phyloP scores from a whole-genome alignment of 768 basidiomycete species.

The Suillus variegatus region DNA sequence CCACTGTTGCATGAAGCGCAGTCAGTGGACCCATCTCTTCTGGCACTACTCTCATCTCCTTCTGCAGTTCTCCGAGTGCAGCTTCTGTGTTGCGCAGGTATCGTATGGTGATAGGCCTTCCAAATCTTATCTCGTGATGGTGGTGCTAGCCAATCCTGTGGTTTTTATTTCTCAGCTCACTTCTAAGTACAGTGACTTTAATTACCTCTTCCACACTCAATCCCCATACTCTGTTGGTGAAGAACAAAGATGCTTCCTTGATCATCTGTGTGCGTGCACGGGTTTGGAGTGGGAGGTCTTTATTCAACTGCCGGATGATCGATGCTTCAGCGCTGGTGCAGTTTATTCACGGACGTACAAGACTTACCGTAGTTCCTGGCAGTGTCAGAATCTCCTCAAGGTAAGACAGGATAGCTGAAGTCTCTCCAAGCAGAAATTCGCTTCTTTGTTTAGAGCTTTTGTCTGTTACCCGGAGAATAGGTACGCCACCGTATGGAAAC shows the following conservation, averaged over 20 bases:
- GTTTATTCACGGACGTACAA: not conserved
- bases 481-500: constrained; percentile 27
- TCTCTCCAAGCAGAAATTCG: constrained; percentile 25
- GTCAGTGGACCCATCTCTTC: constrained; percentile 13
- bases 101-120: constrained; percentile 16
- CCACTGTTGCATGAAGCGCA: constrained; percentile 18
- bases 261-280: constrained; percentile 21
- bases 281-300: constrained; percentile 20
- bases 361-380: constrained; percentile 17
- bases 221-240: constrained; percentile 13
- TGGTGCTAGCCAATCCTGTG: constrained; percentile 21
- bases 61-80: constrained; percentile 18
- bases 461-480: constrained; percentile 24
- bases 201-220: constrained; percentile 14
- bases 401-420: constrained; percentile 25
- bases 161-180: not conserved
- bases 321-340: not conserved
- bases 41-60: constrained; percentile 16
- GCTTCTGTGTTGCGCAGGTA: constrained; percentile 25
- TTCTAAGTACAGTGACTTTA: not conserved
- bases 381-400: constrained; percentile 23
- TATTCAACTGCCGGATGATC: not conserved
- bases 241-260: constrained; percentile 27
- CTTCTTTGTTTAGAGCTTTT: constrained; percentile 8
- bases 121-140: constrained; percentile 24